Conservation (phyloP, 1,139 yeast genomes). For the Zygoascus hellenicus region DNA sequence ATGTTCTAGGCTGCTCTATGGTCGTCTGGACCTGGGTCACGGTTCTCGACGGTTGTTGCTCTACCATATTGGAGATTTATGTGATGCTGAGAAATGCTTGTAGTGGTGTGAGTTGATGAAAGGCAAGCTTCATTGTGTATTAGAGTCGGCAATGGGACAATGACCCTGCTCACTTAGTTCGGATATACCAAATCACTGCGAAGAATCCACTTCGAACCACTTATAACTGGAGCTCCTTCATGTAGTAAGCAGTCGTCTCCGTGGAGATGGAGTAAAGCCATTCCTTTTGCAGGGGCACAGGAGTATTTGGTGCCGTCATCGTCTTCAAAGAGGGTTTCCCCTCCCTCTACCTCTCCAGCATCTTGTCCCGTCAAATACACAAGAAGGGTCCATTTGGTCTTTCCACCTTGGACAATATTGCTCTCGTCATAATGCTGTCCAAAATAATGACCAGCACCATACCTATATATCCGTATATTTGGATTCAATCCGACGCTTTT, state of each 20-base stretch:
- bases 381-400: slow-evolving; percentile 55
- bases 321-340: slow-evolving; percentile 55
- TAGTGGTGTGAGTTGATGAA: not conserved
- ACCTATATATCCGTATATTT: slow-evolving; percentile 52
- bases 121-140: not conserved
- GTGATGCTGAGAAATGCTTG: not conserved
- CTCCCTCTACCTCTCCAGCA: slow-evolving; percentile 44
- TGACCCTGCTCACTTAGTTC: not conserved
- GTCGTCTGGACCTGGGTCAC: not conserved
- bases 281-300: slow-evolving; percentile 50
- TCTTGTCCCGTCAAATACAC: slow-evolving; percentile 47
- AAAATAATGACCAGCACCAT: slow-evolving; percentile 54
- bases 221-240: slow-evolving; percentile 50
- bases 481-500: slow-evolving; percentile 51
- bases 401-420: slow-evolving; percentile 40
- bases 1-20: not conserved
- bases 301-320: slow-evolving; percentile 32
- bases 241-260: slow-evolving; percentile 61
- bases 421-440: slow-evolving; percentile 62
- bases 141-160: not conserved
- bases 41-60: not conserved
- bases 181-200: slow-evolving; percentile 52
- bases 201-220: slow-evolving; percentile 60
- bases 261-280: slow-evolving; percentile 60
- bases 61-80: not conserved